Conservation (phyloP, 2,329 filamentous ascomycete genomes). For the Cryphonectria nitschkei region DNA sequence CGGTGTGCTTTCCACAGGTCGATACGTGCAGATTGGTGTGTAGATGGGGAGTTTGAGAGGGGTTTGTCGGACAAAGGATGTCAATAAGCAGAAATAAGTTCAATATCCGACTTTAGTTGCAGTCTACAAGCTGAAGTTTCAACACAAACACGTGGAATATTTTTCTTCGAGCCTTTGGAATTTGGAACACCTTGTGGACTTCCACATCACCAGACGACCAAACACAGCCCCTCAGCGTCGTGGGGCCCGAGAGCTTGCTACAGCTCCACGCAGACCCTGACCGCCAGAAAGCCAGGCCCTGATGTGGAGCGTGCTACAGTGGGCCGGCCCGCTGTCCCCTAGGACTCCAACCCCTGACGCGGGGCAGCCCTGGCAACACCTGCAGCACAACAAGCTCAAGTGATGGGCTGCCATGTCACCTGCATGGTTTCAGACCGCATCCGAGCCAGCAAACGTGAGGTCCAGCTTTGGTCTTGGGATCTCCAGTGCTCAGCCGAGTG, state of each 20-base stretch:
- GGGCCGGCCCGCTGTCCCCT: conserved; percentile 9
- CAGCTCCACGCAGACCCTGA: conserved; percentile 12
- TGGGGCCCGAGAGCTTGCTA: conserved; percentile 9
- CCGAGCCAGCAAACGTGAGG: not conserved
- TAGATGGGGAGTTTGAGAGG: not conserved
- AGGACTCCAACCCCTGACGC: not conserved
- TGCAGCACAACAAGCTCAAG: not conserved
- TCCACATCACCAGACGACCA: not conserved
- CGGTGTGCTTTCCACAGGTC: not conserved
- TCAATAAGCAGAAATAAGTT: not conserved
- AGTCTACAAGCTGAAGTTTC: not conserved
- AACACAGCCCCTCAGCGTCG: conserved; percentile 9
- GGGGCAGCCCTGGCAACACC: conserved; percentile 4
- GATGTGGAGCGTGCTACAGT: conserved; percentile 1
- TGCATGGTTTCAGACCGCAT: not conserved
- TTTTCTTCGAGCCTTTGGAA: not conserved
- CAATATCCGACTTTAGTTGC: not conserved
- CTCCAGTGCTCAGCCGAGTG: not conserved
- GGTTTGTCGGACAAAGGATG: not conserved
- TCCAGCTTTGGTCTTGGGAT: not conserved
- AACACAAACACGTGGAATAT: not conserved
- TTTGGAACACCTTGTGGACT: not conserved
- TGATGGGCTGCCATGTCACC: not conserved
- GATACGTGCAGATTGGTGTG: not conserved
- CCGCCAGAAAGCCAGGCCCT: conserved; percentile 4